Percentiles rank a stretch among this genome's conserved stretches.
These are phyloP conservation scores for Blastomyces percursus DNA, from an alignment of 2,329 filamentous ascomycete species.

Conservation along the genomic window DNA sequence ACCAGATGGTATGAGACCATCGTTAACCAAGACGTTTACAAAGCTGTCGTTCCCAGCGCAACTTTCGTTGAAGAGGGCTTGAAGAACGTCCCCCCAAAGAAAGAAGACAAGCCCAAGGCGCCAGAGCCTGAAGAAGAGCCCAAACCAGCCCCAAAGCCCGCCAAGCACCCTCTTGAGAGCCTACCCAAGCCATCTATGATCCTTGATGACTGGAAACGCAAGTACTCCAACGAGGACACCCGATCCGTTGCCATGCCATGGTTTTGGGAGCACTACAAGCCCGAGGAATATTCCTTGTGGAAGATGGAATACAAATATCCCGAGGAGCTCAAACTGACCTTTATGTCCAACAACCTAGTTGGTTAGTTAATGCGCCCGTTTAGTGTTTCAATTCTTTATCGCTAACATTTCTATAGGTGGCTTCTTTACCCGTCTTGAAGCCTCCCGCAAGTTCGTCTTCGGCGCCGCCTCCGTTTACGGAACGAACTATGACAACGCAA, in stretches of 20 bases:
- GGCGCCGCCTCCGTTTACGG: conserved; percentile 84
- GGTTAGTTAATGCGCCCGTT: conserved; percentile 36
- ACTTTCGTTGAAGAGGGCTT: conserved; percentile 70
- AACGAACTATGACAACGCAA: conserved; percentile 74
- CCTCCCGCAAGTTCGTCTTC: conserved; percentile 95
- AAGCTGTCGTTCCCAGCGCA: conserved; percentile 62
- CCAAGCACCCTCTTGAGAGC: conserved; percentile 85
- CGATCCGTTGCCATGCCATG: conserved; percentile 72
- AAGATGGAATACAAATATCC: conserved; percentile 97
- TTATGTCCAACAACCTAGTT: conserved; percentile 99
- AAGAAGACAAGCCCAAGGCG: conserved; percentile 46
- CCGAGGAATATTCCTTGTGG: conserved; percentile 95
- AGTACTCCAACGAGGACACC: conserved; percentile 94
- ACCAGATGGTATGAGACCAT: conserved; percentile 93
- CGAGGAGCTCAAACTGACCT: conserved; percentile 88
- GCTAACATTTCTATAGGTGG: conserved; percentile 44
- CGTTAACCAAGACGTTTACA: conserved; percentile 84
- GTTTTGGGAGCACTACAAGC: conserved; percentile 96
- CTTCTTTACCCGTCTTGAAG: conserved; percentile 96
- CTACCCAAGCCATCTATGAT: conserved; percentile 69
- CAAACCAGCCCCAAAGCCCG: conserved; percentile 61
- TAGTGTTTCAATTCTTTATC: background rate
- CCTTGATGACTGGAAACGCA: conserved; percentile 96
- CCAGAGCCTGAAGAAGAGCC: conserved; percentile 49
- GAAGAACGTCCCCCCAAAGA: conserved; percentile 65